phyloP scores from a whole-genome alignment of 148 eudicot species.

The Vaccinium darrowii region DNA sequence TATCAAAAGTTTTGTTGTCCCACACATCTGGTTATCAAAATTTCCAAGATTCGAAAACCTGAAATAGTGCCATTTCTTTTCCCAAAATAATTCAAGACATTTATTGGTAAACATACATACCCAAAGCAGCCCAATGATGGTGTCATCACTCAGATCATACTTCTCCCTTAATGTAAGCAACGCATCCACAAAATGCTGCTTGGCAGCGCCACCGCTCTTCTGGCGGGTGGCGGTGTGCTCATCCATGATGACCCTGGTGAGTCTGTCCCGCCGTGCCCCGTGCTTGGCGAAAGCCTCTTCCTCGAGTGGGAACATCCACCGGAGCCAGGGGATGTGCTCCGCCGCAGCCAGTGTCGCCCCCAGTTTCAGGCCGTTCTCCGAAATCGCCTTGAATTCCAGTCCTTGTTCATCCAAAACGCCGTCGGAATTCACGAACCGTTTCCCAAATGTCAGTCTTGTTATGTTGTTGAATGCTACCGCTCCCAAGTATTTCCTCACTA shows the following conservation, averaged over 20 bases:
- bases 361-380: slow-evolving; percentile 46
- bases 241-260: slow-evolving; percentile 71
- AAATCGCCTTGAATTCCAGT: slow-evolving; percentile 66
- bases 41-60: not conserved
- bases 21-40: not conserved
- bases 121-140: slow-evolving; percentile 81
- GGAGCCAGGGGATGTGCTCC: slow-evolving; percentile 68
- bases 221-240: slow-evolving; percentile 59
- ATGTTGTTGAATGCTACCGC: slow-evolving; percentile 86
- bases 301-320: slow-evolving; percentile 69
- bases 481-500: slow-evolving; percentile 59
- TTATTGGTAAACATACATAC: slow-evolving; percentile 29
- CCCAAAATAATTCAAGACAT: not conserved
- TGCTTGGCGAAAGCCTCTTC: slow-evolving; percentile 57
- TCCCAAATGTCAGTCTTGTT: slow-evolving; percentile 83
- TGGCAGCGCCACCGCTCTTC: slow-evolving; percentile 41
- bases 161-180: slow-evolving; percentile 61
- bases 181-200: slow-evolving; percentile 88
- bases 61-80: not conserved
- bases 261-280: slow-evolving; percentile 49
- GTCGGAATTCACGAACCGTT: slow-evolving; percentile 62
- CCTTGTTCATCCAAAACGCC: slow-evolving; percentile 74
- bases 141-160: slow-evolving; percentile 85
- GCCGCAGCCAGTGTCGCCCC: slow-evolving; percentile 49
- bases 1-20: too few species aligned